These are phyloP conservation scores for Calophaca sinica DNA, from an alignment of 306 rosid species.

Conservation along the genomic window DNA sequence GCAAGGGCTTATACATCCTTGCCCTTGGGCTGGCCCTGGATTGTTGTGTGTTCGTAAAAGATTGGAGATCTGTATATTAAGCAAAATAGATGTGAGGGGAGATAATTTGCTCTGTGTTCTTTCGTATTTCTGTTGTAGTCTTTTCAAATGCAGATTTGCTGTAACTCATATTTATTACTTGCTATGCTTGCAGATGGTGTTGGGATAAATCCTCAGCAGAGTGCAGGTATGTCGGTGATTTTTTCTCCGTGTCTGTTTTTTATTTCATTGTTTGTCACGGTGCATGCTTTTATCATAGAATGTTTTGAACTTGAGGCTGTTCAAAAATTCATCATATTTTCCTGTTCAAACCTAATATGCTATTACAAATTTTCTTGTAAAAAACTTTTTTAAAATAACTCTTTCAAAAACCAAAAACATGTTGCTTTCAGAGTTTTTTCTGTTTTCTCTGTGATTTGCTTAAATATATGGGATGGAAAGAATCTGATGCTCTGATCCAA, in stretches of 20 bases:
- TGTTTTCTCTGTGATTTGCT: neutral
- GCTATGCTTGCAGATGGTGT: conserved; percentile 82
- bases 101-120: too few relatives aligned
- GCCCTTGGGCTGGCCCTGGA: too few relatives aligned
- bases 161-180: conserved; percentile 21
- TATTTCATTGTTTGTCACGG: neutral
- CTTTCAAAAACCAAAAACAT: neutral
- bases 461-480: neutral
- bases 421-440: neutral
- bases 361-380: neutral
- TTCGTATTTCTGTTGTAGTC: neutral
- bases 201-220: conserved; percentile 98
- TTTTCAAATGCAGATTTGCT: conserved; percentile 20
- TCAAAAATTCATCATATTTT: conserved; percentile 14
- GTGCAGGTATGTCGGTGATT: conserved; percentile 72
- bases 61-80: too few relatives aligned
- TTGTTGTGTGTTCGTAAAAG: too few relatives aligned
- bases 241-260: neutral
- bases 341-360: neutral
- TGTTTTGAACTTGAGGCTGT: neutral
- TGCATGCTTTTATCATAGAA: conserved; percentile 6
- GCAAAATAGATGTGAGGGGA: too few relatives aligned
- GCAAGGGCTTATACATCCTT: too few relatives aligned
- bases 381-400: neutral
- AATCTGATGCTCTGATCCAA: neutral